Evolutionary conservation across 2,329 filamentous ascomycete species (phyloP).

Genomic region (Aspergillus sp.): DNA sequence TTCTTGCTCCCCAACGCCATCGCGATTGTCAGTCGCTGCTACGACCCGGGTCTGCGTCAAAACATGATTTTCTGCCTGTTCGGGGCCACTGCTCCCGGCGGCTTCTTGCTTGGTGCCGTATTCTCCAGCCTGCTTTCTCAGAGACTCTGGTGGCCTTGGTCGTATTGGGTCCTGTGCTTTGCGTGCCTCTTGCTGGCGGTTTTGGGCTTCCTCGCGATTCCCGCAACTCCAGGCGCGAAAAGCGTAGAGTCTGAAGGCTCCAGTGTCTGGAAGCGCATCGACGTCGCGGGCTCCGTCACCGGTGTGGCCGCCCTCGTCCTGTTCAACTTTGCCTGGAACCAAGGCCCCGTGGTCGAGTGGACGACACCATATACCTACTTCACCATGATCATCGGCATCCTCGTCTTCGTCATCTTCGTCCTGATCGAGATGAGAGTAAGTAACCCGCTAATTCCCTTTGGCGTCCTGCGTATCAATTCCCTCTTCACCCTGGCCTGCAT

Average conservation of each 20-base stretch:
- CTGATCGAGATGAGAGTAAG: constrained; percentile 43
- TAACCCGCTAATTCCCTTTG: constrained; percentile 59
- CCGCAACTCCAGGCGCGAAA: background rate
- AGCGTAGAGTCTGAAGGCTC: background rate
- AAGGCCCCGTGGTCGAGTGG: constrained; percentile 62
- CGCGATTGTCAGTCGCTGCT: constrained; percentile 60
- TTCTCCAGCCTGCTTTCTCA: constrained; percentile 29
- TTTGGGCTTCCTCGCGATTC: constrained; percentile 29
- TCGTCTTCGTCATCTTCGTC: constrained; percentile 56
- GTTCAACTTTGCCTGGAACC: constrained; percentile 67
- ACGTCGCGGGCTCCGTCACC: constrained; percentile 39
- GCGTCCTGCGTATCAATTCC: constrained; percentile 19
- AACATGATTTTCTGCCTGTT: constrained; percentile 53
- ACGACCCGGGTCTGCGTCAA: constrained; percentile 49
- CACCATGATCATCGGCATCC: constrained; percentile 56
- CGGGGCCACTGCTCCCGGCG: constrained; percentile 21
- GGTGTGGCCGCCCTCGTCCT: constrained; percentile 59
- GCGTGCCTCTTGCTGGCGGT: constrained; percentile 28
- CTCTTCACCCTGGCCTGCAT: constrained; percentile 40
- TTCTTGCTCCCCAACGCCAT: constrained; percentile 64
- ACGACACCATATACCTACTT: constrained; percentile 54
- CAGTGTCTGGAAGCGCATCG: constrained; percentile 20
- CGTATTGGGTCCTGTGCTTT: constrained; percentile 40
- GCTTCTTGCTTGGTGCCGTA: constrained; percentile 33
- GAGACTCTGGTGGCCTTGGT: constrained; percentile 50